A percentile compares a stretch with the other conserved stretches of the same genome.
These are phyloP conservation scores for Psidium friedrichsthalianum DNA, from an alignment of 345 rosid species.

Conservation along the genomic window DNA sequence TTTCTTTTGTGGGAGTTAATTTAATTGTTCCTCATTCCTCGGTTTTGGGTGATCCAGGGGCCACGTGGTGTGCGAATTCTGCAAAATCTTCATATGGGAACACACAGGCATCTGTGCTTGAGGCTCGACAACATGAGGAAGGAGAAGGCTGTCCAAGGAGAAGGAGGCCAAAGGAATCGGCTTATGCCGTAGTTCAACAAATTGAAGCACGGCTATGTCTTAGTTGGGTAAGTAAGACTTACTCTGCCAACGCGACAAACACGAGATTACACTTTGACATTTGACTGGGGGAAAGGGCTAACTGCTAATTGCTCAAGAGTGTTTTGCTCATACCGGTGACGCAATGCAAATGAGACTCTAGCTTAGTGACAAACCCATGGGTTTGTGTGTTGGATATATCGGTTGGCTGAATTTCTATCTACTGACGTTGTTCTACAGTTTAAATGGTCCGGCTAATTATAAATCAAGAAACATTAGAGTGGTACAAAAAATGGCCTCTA, in stretches of 20 bases:
- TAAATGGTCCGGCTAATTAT: too few relatives aligned
- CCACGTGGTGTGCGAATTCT: constrained; percentile 84
- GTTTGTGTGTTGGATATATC: too few relatives aligned
- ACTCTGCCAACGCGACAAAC: background rate
- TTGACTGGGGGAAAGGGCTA: background rate
- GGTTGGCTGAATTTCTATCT: too few relatives aligned
- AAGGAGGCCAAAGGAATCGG: constrained; percentile 61
- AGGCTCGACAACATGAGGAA: constrained; percentile 58
- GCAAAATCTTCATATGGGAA: constrained; percentile 61
- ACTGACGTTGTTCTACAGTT: too few relatives aligned
- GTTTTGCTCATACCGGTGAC: background rate
- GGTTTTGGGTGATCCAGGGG: constrained; percentile 96
- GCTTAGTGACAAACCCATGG: too few relatives aligned
- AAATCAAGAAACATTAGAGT: too few relatives aligned
- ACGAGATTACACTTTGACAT: background rate
- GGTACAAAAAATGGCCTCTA: too few relatives aligned
- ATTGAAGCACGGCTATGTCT: constrained; percentile 74
- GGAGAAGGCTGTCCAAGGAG: constrained; percentile 65
- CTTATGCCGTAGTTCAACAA: constrained; percentile 51
- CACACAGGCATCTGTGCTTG: constrained; percentile 47
- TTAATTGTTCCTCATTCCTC: background rate
- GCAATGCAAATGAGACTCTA: background rate
- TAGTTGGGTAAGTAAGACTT: background rate
- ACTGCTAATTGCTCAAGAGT: background rate
- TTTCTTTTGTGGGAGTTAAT: background rate